These are phyloP conservation scores for Irpex sp. DNA, from an alignment of 1,284 basidiomycete genomes.

Conservation along the genomic window DNA sequence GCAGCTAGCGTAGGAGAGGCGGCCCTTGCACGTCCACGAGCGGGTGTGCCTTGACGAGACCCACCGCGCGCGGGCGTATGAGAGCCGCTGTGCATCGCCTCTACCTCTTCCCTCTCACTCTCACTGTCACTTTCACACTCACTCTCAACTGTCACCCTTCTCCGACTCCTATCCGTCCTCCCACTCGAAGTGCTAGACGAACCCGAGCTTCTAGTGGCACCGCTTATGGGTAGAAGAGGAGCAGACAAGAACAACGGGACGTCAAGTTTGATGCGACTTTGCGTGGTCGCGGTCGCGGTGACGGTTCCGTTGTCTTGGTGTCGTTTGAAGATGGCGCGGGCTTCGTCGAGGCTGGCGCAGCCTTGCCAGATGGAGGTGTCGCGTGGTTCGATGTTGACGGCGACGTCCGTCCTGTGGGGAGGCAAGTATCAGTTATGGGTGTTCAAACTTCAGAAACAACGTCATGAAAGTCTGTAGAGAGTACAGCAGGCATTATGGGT, in stretches of 20 bases:
- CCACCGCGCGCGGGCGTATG: neutral
- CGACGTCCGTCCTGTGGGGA: conserved; percentile 2
- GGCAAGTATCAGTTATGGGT: no score
- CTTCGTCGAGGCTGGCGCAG: conserved; percentile 3
- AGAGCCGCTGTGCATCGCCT: neutral
- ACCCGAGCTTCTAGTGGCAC: neutral
- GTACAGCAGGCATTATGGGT: no score
- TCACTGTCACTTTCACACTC: neutral
- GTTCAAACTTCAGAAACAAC: neutral
- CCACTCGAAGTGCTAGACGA: neutral
- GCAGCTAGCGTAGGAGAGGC: neutral
- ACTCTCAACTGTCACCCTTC: neutral
- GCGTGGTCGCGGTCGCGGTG: neutral
- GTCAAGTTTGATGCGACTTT: neutral
- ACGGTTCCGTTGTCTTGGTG: neutral
- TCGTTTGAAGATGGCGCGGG: neutral
- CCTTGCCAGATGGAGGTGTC: neutral
- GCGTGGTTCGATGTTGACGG: neutral
- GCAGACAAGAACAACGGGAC: neutral
- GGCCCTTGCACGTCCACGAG: neutral
- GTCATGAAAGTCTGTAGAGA: neutral
- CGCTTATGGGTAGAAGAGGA: neutral
- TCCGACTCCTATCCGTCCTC: neutral
- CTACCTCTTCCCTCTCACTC: no score
- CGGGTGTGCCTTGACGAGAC: conserved; percentile 1